phyloP scores from a whole-genome alignment of 1,284 basidiomycete species.

The Naganishia liquefaciens region DNA sequence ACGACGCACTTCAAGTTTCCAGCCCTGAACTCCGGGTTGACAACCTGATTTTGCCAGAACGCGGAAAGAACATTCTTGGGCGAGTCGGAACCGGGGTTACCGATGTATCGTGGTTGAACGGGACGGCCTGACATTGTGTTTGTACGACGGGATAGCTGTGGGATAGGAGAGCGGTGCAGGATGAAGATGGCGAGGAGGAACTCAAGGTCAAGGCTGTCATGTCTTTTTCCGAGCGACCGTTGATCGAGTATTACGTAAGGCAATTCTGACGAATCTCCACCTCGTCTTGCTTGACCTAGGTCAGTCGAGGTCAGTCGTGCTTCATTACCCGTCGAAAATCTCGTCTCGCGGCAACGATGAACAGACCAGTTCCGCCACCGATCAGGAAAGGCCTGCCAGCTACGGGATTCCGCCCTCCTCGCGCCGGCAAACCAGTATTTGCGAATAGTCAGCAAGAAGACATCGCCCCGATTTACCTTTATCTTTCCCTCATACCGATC shows the following conservation, averaged over 20 bases:
- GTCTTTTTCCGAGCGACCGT: conserved; percentile 1
- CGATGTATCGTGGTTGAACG: conserved; percentile 28
- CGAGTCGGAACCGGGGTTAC: conserved; percentile 9
- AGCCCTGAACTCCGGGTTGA: conserved; percentile 32
- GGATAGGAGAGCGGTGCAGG: not conserved
- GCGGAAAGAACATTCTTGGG: conserved; percentile 22
- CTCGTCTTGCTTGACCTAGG: no score
- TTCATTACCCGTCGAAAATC: not conserved
- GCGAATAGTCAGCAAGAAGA: not conserved
- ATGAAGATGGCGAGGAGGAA: not conserved
- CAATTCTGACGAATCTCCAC: not conserved
- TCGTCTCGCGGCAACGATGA: not conserved
- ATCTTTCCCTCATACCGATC: conserved; percentile 42
- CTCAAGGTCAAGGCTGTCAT: not conserved
- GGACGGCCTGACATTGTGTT: conserved; percentile 31
- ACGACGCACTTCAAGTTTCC: conserved; percentile 32
- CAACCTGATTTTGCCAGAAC: conserved; percentile 32
- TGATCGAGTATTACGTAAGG: conserved; percentile 16
- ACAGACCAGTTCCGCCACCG: conserved; percentile 14
- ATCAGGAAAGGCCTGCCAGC: conserved; percentile 26
- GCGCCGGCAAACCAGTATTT: conserved; percentile 5
- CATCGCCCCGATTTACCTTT: conserved; percentile 15
- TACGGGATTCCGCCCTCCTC: conserved; percentile 7
- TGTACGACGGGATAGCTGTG: not conserved
- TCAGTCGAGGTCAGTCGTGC: not conserved